phyloP scores from a whole-genome alignment of 768 basidiomycete species.

The Sporobolomyces phaffii region DNA sequence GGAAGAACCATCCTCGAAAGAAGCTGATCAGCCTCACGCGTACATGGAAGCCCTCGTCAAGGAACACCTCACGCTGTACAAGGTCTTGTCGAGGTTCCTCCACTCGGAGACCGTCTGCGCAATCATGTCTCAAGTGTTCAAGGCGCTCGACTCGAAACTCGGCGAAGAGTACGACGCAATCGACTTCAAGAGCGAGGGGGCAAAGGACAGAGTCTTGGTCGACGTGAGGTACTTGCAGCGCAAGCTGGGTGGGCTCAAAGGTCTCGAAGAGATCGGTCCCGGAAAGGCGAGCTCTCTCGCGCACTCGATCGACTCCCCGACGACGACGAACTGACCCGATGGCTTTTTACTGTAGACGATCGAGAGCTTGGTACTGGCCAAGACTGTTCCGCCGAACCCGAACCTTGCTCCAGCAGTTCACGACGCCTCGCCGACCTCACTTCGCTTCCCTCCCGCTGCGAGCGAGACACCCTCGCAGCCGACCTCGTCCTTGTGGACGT shows the following conservation, averaged over 20 bases:
- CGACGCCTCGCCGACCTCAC: no score
- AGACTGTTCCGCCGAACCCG: not conserved
- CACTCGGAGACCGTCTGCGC: conserved; percentile 71
- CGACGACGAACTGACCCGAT: no score
- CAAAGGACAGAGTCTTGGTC: conserved; percentile 60
- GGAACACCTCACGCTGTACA: conserved; percentile 91
- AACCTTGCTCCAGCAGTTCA: not conserved
- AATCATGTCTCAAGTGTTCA: conserved; percentile 92
- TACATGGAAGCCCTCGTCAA: conserved; percentile 91
- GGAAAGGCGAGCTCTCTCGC: conserved; percentile 10
- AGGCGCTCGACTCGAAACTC: conserved; percentile 82
- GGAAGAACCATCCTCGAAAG: conserved; percentile 53
- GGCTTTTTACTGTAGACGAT: conserved; percentile 14
- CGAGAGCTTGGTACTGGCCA: conserved; percentile 30
- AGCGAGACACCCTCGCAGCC: not conserved
- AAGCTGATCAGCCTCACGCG: conserved; percentile 57
- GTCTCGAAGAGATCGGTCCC: conserved; percentile 31
- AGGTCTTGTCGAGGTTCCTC: conserved; percentile 87
- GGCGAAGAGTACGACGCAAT: conserved; percentile 78
- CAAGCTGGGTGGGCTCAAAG: conserved; percentile 37
- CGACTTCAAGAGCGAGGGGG: conserved; percentile 72
- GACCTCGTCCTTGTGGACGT: not conserved
- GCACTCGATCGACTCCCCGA: not conserved
- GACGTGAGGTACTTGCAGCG: conserved; percentile 36
- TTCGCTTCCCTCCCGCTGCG: not conserved